Evolutionary conservation across 2,329 filamentous ascomycete species (phyloP), one percentile per base, ranked within the genome.

Genomic region (Rhynchosporium graminicola): DNA sequence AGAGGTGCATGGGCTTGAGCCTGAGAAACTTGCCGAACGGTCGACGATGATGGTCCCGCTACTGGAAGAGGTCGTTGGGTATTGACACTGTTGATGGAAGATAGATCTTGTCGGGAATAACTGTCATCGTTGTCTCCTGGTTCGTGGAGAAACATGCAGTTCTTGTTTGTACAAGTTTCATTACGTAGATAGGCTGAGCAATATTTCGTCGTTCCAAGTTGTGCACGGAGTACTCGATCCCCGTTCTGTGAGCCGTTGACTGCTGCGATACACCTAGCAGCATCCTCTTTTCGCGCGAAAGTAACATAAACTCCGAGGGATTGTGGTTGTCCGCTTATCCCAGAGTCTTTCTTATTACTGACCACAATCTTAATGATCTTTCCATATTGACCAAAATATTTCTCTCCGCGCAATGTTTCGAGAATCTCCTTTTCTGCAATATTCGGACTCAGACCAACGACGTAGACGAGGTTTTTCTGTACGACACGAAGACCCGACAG

Each of bases 281-380:
- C 95, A 77, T 98, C 95, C 68, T 92, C 87, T 74, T 96, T 96
- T 67, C 86, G 88, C 69, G 95, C 90, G 75, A 97, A 99, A 0
- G 95, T 99, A n/a, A 99, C 95, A 73, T 99, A 99, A 57, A 99
- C 94, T 52, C 95, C 95, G 4, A 99, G 88, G 0, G 93, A 96
- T 52, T 59, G 57, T 31, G 57, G 57, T 33, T 68, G 67, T 4
- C 64, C 90, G 60, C 82, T 80, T 61, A 83, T 80, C 40, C 82
- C 80, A 51, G 82, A 81, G 66, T 94, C 83, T 38, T 85, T 83
- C 64, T 83, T 91, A 76, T 96, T 97, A 81, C 93, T 98, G 68
- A 99, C 96, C 60, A 97, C 96, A 61, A 99, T 98, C 77, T 99
- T 99, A 74, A 97, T 90, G 70, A 99, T 99, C 74, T 94, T 95